A percentile compares a stretch with the other conserved stretches of the same genome.
Evolutionary conservation across 805 yeast genomes (phyloP).

Genomic region (Yarrowia sp.): DNA sequence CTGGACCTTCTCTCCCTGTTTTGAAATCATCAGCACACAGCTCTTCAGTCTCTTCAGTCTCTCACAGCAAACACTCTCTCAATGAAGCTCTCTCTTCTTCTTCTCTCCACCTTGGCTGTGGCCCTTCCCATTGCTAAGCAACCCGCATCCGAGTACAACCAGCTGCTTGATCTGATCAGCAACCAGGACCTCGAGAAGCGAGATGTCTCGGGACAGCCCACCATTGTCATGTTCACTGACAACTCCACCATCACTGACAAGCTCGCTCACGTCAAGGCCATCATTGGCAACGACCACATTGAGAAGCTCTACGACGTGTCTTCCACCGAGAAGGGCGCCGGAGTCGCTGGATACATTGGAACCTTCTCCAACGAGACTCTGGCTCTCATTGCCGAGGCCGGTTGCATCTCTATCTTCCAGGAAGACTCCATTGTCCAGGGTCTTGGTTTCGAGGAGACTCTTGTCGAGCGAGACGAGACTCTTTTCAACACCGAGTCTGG

Average conservation of each 20-base stretch:
- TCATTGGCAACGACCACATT: background rate
- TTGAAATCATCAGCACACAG: background rate
- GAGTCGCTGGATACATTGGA: conserved; percentile 47
- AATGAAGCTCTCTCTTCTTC: conserved; percentile 30
- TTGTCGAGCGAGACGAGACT: conserved; percentile 50
- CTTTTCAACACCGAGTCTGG: conserved; percentile 44
- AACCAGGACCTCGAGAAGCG: background rate
- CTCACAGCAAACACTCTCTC: too few relatives aligned
- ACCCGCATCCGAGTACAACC: background rate
- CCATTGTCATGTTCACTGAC: conserved; percentile 7
- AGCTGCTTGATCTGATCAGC: background rate
- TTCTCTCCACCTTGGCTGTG: conserved; percentile 5
- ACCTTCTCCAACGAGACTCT: conserved; percentile 44
- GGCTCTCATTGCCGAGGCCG: conserved; percentile 47
- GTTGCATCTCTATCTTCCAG: conserved; percentile 59
- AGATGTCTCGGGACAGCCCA: background rate
- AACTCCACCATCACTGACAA: conserved; percentile 6
- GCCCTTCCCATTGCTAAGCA: background rate
- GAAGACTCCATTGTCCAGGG: conserved; percentile 68
- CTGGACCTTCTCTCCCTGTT: background rate
- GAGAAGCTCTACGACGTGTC: background rate
- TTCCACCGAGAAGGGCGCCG: conserved; percentile 31
- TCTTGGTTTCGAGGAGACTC: conserved; percentile 40
- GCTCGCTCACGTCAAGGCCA: background rate
- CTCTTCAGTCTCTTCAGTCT: background rate